phyloP scores from a whole-genome alignment of 208 protist species.

The Trichomonas vaginalis region DNA sequence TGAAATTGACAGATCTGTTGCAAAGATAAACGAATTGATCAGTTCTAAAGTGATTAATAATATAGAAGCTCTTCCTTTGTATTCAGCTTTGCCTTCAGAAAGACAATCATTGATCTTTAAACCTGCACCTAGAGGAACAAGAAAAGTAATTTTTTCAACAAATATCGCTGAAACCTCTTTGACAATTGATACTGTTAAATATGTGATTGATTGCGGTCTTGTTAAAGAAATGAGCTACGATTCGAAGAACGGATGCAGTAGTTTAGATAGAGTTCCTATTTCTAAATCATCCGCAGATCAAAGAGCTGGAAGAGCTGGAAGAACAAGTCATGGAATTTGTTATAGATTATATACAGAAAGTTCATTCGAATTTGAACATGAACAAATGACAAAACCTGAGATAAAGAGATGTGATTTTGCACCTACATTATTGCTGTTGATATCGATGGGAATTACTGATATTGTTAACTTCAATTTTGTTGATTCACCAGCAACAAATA shows the following conservation, averaged over 20 bases:
- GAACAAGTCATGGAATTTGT: conserved; percentile 35
- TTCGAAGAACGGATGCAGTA: conserved; percentile 50
- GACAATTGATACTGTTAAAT: conserved; percentile 76
- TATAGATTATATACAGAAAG: conserved; percentile 51
- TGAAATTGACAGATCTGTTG: conserved; percentile 16
- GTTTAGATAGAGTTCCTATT: conserved; percentile 54
- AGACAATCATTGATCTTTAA: conserved; percentile 55
- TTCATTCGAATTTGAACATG: conserved; percentile 30
- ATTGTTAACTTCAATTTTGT: conserved; percentile 60
- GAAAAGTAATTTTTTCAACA: conserved; percentile 75
- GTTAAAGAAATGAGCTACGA: conserved; percentile 65
- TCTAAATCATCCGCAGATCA: conserved; percentile 61
- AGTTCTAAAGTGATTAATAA: no score
- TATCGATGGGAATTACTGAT: conserved; percentile 56
- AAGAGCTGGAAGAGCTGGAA: conserved; percentile 63
- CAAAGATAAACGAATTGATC: not conserved
- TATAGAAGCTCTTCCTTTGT: conserved; percentile 24
- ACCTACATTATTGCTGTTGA: conserved; percentile 51
- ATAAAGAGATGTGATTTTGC: conserved; percentile 52
- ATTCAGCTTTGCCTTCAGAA: conserved; percentile 25
- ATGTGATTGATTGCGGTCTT: conserved; percentile 75
- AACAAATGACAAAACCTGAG: conserved; percentile 44
- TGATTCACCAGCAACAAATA: conserved; percentile 42
- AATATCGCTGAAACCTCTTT: conserved; percentile 86
- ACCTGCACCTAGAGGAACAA: conserved; percentile 47